phyloP scores from a whole-genome alignment of 345 rosid species.

The Linum tenue region DNA sequence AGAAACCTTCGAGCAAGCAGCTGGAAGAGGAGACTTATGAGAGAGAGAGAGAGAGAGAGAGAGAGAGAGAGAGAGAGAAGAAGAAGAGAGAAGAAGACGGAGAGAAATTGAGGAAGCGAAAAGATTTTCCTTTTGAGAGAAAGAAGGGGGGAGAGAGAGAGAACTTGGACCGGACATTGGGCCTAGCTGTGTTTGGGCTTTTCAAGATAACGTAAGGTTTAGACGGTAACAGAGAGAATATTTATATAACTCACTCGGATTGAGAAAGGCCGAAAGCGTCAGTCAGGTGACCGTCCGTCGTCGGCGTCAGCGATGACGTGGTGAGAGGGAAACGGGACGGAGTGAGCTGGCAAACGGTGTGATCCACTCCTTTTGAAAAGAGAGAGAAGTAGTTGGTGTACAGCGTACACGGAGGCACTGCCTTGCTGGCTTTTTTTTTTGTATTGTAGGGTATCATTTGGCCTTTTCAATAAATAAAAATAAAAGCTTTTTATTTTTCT shows the following conservation, averaged over 20 bases:
- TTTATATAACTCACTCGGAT: too few species aligned
- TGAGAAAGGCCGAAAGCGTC: background rate
- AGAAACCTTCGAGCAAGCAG: background rate
- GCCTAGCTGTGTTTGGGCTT: background rate
- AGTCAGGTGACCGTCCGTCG: background rate
- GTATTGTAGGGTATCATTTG: too few species aligned
- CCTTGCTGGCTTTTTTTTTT: too few species aligned
- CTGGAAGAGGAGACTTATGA: background rate
- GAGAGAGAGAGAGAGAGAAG: constrained; percentile 6
- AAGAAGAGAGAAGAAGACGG: background rate
- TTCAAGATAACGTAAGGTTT: too few species aligned
- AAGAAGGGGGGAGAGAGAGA: background rate
- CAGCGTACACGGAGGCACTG: background rate
- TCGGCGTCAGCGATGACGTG: background rate
- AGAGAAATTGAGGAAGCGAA: constrained; percentile 2
- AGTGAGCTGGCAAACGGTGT: background rate
- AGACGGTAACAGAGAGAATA: background rate
- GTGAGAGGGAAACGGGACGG: background rate
- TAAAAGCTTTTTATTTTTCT: too few species aligned
- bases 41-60: constrained; percentile 14
- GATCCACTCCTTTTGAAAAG: background rate
- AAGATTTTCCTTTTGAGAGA: constrained; percentile 5
- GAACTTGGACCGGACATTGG: background rate
- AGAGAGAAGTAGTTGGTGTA: background rate
- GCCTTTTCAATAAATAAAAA: too few species aligned